Evolutionary conservation across 2,329 filamentous ascomycete genomes (phyloP), one percentile per base, ranked within the genome.

Genomic region (Blastomyces percursus): DNA sequence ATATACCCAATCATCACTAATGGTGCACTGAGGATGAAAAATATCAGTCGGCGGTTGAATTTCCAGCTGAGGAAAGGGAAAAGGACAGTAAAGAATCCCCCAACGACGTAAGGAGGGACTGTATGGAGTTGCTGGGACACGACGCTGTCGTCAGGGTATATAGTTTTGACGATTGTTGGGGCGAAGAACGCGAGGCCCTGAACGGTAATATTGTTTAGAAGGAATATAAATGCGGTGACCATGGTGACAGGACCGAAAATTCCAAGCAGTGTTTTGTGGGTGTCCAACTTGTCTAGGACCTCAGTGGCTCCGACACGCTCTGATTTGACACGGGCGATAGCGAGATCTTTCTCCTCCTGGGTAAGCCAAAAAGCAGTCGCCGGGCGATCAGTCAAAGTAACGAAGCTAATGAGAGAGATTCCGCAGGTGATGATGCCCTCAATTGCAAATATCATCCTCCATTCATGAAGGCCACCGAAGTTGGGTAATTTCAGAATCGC

Each of bases 181-280:
- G 62, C 46, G 54, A 66, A 66, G 51, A 66, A 64, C 6, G 62
- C 64, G 89, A 90, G 77, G 3, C 86, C 86, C 69, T 89, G 85
- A 2, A 89, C 86, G 0, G 86, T 89, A 70, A 90, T 82, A 73
- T 87, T 88, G 77, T 86, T 79, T 62, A 87, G 79, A 0, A 86
- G 74, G 74, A 87, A 66, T 30, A 64, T 63, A n/a, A 66, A 60
- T 8, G 64, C 61, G 19, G 59, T 64, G 40, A 35, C 57, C 16
- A 64, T 32, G 5, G 64, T 64, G 48, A 59, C 35, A 14, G 62
- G 64, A 24, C 61, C 62, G 58, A 64, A 63, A n/a, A 65, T 59
- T 30, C 62, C 64, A 27, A 38, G 61, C 19, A 62, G 40, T 30
- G 61, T 58, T 54, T 62, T 62, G 14, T 35, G 46, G n/a, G 30